Percentiles rank a stretch among this genome's conserved stretches.
Evolutionary conservation across 768 basidiomycete species (phyloP).

Genomic region (Panellus pusillus): DNA sequence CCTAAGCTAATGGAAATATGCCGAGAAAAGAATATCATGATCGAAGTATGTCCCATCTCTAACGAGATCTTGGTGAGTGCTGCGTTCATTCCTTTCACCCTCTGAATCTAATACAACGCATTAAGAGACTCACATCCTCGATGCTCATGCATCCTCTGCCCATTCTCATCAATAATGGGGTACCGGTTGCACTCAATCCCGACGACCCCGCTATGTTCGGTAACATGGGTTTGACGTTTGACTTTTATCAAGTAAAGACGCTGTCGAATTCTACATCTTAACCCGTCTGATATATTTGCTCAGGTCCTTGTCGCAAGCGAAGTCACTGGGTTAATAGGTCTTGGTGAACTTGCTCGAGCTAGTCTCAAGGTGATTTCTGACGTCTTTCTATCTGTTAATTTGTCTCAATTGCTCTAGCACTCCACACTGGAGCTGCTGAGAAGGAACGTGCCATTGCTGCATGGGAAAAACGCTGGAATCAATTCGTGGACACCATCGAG

Average conservation of each 20-base stretch:
- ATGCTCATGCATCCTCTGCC: conserved; percentile 82
- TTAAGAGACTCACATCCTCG: conserved; percentile 69
- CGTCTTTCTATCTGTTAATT: neutral
- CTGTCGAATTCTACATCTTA: neutral
- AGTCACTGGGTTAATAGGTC: conserved; percentile 59
- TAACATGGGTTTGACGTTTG: conserved; percentile 75
- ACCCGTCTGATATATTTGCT: neutral
- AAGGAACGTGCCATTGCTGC: conserved; percentile 41
- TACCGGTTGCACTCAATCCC: conserved; percentile 68
- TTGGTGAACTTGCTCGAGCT: conserved; percentile 63
- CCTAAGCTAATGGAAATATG: conserved; percentile 71
- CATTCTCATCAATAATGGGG: conserved; percentile 67
- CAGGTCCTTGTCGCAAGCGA: conserved; percentile 72
- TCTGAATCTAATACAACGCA: neutral
- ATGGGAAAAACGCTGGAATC: conserved; percentile 52
- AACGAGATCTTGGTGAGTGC: conserved; percentile 68
- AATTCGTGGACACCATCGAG: conserved; percentile 38
- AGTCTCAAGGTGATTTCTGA: conserved; percentile 51
- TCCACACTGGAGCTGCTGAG: conserved; percentile 49
- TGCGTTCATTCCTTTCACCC: neutral
- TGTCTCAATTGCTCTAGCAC: conserved; percentile 36
- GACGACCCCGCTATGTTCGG: conserved; percentile 81
- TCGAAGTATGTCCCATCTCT: conserved; percentile 82
- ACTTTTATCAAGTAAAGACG: conserved; percentile 66
- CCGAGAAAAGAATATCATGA: conserved; percentile 57